A percentile compares a stretch with the other conserved stretches of the same genome.
Evolutionary conservation across 768 basidiomycete species (phyloP).

Genomic region (Mycena rosella): DNA sequence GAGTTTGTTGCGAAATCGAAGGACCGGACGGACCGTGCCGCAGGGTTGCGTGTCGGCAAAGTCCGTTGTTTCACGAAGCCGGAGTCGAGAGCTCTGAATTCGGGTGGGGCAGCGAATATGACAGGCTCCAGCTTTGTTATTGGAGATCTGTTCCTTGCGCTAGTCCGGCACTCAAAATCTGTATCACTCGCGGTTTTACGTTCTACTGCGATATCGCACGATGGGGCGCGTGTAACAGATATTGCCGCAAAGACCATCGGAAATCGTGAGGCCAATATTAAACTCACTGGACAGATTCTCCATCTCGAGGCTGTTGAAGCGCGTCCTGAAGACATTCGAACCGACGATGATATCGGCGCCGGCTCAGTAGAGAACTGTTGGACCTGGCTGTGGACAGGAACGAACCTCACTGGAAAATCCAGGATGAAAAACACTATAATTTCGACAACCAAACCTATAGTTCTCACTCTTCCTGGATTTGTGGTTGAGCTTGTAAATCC

Average conservation of each 20-base stretch:
- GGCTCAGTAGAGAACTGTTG: not conserved
- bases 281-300: constrained; percentile 12
- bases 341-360: not conserved
- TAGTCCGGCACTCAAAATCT: not conserved
- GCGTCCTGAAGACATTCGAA: not conserved
- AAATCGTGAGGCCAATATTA: constrained; percentile 5
- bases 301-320: not conserved
- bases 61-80: constrained; percentile 11
- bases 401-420: not conserved
- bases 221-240: not conserved
- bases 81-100: not conserved
- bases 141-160: constrained; percentile 2
- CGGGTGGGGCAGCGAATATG: too few species aligned
- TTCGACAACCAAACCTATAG: not conserved
- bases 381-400: constrained; percentile 9
- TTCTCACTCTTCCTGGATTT: not conserved
- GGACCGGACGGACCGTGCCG: not conserved
- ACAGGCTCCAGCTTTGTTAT: not conserved
- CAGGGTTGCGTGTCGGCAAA: not conserved
- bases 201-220: not conserved
- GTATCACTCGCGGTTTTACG: not conserved
- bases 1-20: constrained; percentile 22
- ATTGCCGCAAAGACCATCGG: not conserved
- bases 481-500: constrained; percentile 6
- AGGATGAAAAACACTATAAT: not conserved